Conservation (phyloP, 2,329 filamentous ascomycete genomes). For the Corynespora cassiicola region DNA sequence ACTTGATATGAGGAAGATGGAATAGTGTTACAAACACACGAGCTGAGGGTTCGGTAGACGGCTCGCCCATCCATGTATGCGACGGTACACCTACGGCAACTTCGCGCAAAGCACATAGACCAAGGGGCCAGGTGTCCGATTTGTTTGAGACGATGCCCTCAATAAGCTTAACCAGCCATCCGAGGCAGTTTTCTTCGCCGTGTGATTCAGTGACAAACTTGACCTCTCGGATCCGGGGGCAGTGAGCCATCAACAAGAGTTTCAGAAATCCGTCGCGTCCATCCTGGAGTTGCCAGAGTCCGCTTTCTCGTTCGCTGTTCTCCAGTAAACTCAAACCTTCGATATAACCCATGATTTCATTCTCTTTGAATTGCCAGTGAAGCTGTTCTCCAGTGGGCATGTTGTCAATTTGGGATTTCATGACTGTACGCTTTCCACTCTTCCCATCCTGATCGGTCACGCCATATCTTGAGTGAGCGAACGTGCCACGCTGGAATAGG, state of each 20-base stretch:
- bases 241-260: constrained; percentile 11
- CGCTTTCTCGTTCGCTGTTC: neutral
- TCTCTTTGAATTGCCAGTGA: too few species aligned
- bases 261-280: constrained; percentile 17
- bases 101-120: constrained; percentile 4
- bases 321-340: too few species aligned
- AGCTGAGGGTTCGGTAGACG: neutral
- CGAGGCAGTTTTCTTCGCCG: constrained; percentile 5
- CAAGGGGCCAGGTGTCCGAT: constrained; percentile 7
- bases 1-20: constrained; percentile 11
- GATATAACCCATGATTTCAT: too few species aligned
- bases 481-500: constrained; percentile 14
- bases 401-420: constrained; percentile 4
- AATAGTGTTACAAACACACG: constrained; percentile 5
- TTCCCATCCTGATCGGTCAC: constrained; percentile 4
- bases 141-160: constrained; percentile 1
- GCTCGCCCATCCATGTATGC: constrained; percentile 11
- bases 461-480: constrained; percentile 7
- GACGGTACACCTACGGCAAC: constrained; percentile 12
- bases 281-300: constrained; percentile 9
- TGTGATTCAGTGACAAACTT: constrained; percentile 11
- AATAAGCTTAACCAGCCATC: constrained; percentile 13
- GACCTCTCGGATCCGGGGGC: constrained; percentile 11
- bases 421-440: constrained; percentile 14
- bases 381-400: neutral